Evolutionary conservation across 2,329 filamentous ascomycete genomes (phyloP), one percentile per base, ranked within the genome.

Genomic region (Ceratocystis albifundus): DNA sequence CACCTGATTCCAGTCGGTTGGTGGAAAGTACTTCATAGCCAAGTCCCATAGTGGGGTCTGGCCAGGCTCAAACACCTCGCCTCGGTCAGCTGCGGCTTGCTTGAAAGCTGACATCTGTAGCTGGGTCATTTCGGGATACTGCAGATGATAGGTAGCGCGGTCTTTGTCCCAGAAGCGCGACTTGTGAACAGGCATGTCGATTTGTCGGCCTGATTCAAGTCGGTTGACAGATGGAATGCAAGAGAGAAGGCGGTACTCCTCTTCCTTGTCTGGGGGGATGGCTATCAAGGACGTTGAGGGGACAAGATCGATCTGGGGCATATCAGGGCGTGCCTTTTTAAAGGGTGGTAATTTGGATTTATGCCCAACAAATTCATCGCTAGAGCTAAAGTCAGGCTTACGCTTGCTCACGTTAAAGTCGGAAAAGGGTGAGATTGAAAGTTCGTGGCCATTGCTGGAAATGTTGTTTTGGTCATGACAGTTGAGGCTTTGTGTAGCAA

Each of bases 81-180:
- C 76, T 44, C 80, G 76, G 0, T 75, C 74, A 41, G 74, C 70
- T 0, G 83, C 83, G 17, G 80, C 82, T n/a, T 77, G 72, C 20
- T 77, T 74, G 72, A 85, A 86, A 1, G 79, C 80, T 44, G 80
- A 78, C 66, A 80, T 80, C 68, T 87, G 83, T 5, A 83, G 75
- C 66, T 82, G 79, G 0, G 80, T 85, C 82, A 87, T 86, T 69
- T 84, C 81, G 0, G 84, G 84, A 70, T 87, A 87, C 63, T 81
- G 73, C 3, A 85, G 76, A 69, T 87, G 84, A 79, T 83, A 85
- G 0, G 82, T 85, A 22, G 72, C 75, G 66, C 76, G 76, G 69
- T 86, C 80, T 57, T 77, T 76, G 2, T 80, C 78, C 84, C 84
- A 87, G 70, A 82, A 87, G 0, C 77, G 77, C 5, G 76, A 77